Evolutionary conservation across 2,329 filamentous ascomycete species (phyloP).

Genomic region (Thelonectria rubi): DNA sequence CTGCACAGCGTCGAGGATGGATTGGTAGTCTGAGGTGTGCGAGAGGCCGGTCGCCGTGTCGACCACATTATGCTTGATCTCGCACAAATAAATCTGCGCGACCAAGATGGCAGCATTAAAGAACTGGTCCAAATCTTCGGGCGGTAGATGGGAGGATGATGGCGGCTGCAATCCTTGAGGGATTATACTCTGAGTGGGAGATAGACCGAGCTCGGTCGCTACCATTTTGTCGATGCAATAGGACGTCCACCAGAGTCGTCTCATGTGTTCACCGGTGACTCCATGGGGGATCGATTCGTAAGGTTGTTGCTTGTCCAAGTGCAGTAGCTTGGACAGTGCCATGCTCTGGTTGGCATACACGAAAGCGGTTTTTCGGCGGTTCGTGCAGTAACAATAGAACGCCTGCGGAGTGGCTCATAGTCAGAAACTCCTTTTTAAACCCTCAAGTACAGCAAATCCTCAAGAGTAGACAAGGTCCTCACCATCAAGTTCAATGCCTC

Average conservation of each 20-base stretch:
- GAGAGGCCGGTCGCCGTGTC: constrained; percentile 1
- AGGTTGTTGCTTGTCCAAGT: constrained; percentile 12
- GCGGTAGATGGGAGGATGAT: background rate
- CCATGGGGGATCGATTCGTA: background rate
- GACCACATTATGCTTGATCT: constrained; percentile 19
- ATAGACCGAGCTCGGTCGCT: constrained; percentile 12
- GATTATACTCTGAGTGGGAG: constrained; percentile 8
- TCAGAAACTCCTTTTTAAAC: background rate
- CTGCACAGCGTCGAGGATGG: background rate
- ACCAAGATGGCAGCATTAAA: constrained; percentile 14
- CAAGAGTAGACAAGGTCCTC: background rate
- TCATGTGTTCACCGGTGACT: constrained; percentile 14
- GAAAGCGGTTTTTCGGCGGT: constrained; percentile 24
- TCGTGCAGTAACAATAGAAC: constrained; percentile 25
- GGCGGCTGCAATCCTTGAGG: constrained; percentile 10
- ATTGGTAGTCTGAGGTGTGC: constrained; percentile 5
- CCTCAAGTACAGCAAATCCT: background rate
- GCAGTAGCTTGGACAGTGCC: constrained; percentile 10
- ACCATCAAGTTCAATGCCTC: constrained; percentile 25
- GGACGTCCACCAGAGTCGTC: constrained; percentile 22
- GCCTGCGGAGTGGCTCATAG: background rate
- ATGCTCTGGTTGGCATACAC: constrained; percentile 23
- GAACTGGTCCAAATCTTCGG: constrained; percentile 14
- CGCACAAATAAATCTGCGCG: constrained; percentile 15
- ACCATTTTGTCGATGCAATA: constrained; percentile 26